Conservation (phyloP, 2,329 filamentous ascomycete genomes). For the Ascochyta viciae-villosae region DNA sequence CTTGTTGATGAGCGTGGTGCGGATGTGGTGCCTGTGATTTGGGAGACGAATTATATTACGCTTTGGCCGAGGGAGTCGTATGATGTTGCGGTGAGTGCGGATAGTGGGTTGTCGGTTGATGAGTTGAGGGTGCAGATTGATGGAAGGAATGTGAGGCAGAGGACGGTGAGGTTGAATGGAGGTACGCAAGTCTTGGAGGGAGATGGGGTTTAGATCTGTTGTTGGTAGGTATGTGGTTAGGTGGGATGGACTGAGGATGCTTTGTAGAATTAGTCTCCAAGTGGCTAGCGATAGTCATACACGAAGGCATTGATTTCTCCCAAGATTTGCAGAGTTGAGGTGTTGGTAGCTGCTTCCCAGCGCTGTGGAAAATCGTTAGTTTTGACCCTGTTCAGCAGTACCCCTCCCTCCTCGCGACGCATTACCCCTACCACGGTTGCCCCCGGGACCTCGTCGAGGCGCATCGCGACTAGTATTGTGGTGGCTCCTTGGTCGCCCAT, state of each 20-base stretch:
- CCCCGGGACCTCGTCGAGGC: neutral
- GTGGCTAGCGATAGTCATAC: too few species aligned
- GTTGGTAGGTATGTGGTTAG: too few species aligned
- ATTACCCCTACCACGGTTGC: conserved; percentile 2
- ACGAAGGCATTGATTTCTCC: too few species aligned
- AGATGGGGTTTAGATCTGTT: neutral
- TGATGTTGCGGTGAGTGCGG: conserved; percentile 9
- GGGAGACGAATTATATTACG: conserved; percentile 70
- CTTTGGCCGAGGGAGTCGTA: conserved; percentile 62
- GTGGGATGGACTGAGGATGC: too few species aligned
- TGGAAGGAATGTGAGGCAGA: conserved; percentile 21
- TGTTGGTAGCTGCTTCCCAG: neutral
- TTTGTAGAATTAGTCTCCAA: too few species aligned
- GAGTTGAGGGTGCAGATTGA: conserved; percentile 15
- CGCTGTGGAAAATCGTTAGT: neutral
- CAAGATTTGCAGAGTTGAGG: too few species aligned
- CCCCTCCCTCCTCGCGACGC: conserved; percentile 3
- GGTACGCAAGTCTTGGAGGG: conserved; percentile 12
- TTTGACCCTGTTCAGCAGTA: neutral
- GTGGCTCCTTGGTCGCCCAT: neutral
- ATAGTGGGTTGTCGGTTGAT: neutral
- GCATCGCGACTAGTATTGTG: neutral
- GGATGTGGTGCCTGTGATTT: conserved; percentile 61
- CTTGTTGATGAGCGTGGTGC: conserved; percentile 54
- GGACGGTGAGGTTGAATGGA: conserved; percentile 13